These are phyloP conservation scores for Thelephora ganbajun DNA, from an alignment of 768 basidiomycete species.

Conservation along the genomic window DNA sequence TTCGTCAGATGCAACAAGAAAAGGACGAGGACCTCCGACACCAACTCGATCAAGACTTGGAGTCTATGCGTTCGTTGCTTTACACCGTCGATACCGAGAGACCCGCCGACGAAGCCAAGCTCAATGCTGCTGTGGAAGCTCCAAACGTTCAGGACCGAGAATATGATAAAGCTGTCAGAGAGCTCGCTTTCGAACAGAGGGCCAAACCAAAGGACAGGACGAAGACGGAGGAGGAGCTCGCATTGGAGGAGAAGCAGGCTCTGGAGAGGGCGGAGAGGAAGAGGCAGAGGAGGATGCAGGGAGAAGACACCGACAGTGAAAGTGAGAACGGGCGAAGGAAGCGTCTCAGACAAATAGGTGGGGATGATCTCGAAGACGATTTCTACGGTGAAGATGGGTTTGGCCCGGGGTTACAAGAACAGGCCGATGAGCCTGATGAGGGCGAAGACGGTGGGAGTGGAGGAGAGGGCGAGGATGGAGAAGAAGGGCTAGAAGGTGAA, in stretches of 20 bases:
- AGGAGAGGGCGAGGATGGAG: conserved; percentile 25
- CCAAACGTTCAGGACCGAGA: conserved; percentile 36
- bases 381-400: conserved; percentile 27
- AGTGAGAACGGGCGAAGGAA: conserved; percentile 38
- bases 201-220: conserved; percentile 91
- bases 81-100: conserved; percentile 29
- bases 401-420: conserved; percentile 21
- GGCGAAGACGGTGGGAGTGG: conserved; percentile 14
- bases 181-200: conserved; percentile 85
- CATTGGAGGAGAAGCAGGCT: conserved; percentile 73
- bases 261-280: conserved; percentile 77
- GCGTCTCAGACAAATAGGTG: conserved; percentile 43
- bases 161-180: conserved; percentile 87
- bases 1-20: conserved; percentile 80
- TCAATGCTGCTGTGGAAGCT: not conserved
- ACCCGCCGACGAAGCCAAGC: not conserved
- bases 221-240: conserved; percentile 92
- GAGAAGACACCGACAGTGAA: conserved; percentile 51
- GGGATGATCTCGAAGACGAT: conserved; percentile 89
- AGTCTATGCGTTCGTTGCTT: conserved; percentile 63
- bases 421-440: conserved; percentile 9
- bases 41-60: conserved; percentile 81
- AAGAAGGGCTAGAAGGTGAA: conserved; percentile 13
- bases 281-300: conserved; percentile 74
- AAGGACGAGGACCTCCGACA: conserved; percentile 76